Conservation (phyloP, 139 green algal species). For the Edaphochlamys debaryana region DNA sequence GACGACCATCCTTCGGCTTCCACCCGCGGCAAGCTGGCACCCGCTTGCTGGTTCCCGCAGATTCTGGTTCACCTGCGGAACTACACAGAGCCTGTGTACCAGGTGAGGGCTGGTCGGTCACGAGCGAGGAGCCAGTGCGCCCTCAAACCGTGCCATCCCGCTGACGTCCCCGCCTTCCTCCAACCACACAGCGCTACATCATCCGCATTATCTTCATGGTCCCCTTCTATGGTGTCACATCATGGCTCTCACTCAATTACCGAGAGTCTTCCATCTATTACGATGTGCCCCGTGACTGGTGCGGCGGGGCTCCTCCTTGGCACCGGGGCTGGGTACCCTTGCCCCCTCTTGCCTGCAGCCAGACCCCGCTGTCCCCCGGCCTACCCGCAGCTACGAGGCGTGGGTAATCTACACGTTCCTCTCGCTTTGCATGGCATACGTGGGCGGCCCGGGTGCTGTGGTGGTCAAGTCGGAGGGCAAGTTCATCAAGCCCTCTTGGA, state of each 20-base stretch:
- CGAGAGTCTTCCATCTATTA: slow-evolving; percentile 86
- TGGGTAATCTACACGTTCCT: slow-evolving; percentile 99
- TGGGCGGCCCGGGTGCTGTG: slow-evolving; percentile 94
- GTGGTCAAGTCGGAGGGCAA: slow-evolving; percentile 89
- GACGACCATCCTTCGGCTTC: too few relatives aligned
- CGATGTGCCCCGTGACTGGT: slow-evolving; percentile 92
- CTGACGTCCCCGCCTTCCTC: background rate
- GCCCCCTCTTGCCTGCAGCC: too few relatives aligned
- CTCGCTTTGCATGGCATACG: slow-evolving; percentile 91
- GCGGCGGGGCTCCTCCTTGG: background rate
- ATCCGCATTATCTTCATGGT: slow-evolving; percentile 98
- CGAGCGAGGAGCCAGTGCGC: too few relatives aligned
- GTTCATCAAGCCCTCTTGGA: slow-evolving; percentile 82
- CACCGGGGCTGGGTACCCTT: too few relatives aligned
- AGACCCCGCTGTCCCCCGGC: background rate
- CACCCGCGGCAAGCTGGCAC: too few relatives aligned
- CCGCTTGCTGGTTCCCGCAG: too few relatives aligned
- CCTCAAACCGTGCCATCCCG: too few relatives aligned
- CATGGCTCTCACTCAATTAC: slow-evolving; percentile 83
- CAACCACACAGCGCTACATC: slow-evolving; percentile 90
- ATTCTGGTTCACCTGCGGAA: slow-evolving; percentile 90
- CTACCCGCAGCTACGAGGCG: slow-evolving; percentile 87
- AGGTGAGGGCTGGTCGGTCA: slow-evolving; percentile 65
- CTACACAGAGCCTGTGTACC: slow-evolving; percentile 93
- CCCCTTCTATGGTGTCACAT: slow-evolving; percentile 89